Base-by-base conservation (phyloP, 768 basidiomycete species). In the Termitomyces sp. region DNA sequence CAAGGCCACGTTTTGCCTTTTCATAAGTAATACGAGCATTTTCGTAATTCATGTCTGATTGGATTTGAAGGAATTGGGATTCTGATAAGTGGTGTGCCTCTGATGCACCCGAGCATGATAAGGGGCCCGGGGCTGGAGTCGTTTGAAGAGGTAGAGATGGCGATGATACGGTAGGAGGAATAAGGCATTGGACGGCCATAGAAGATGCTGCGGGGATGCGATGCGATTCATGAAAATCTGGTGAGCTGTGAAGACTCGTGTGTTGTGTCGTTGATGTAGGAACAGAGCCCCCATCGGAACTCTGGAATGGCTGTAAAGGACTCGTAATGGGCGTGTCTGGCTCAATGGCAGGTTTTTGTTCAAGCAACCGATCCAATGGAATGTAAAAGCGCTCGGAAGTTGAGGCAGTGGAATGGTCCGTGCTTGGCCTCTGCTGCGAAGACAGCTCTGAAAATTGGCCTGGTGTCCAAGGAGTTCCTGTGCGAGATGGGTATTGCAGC, bases 401-500 rank as follows among this genome's bases (percentile, higher is more conserved):
- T 3, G 37, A 23, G 16, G 14, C 23, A 28, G 43, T 47, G 19
- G 40, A 14, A 17, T 41, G 23, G 27, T 25, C 23, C 27, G 41
- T 28, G 43, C n/a, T 52, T 25, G 51, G 42, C 52, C 52, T 60
- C 35, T 47, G 48, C 23, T 50, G 46, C 40, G 37, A 60, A 27
- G 56, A 52, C 16, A 53, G 51, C 14, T 39, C 44, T 43, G 45
- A 21, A 7, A 44, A 23, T 8, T 5, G 19, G 19, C 2, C 44
- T 30, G 23, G 21, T 8, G 14, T 25, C 34, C 19, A 17, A 35
- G 59, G 45, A 32, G 37, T 54, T 30, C 10, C 43, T 21, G 52
- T 19, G 19, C 37, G 52, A 54, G 56, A 54, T 37, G 59, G 59
- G 44, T 60, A 57, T 34, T 54, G 35, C n/a, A 60, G 23, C 2